phyloP scores from a whole-genome alignment of 2,329 filamentous ascomycete species.

The Colletotrichum lindemuthianum region DNA sequence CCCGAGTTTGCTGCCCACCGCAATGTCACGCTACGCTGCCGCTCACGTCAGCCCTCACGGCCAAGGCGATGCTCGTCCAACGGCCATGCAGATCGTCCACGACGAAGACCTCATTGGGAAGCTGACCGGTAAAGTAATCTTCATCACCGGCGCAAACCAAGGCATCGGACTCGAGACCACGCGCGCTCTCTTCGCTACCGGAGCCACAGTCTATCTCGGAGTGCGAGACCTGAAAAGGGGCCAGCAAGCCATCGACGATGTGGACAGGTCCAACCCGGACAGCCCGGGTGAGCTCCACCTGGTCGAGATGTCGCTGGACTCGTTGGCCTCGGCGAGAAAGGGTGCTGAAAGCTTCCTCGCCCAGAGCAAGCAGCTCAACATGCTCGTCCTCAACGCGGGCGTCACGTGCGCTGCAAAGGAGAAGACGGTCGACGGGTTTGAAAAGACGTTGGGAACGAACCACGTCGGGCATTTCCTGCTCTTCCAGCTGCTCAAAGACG shows the following conservation, averaged over 20 bases:
- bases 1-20: too few species aligned
- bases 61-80: constrained; percentile 34
- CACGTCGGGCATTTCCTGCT: constrained; percentile 65
- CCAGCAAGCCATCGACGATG: constrained; percentile 40
- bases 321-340: constrained; percentile 34
- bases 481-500: constrained; percentile 58
- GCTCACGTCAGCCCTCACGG: constrained; percentile 19
- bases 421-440: constrained; percentile 38
- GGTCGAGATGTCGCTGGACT: constrained; percentile 29
- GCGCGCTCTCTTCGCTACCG: constrained; percentile 48
- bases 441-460: constrained; percentile 61
- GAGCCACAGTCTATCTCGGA: constrained; percentile 49
- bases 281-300: not conserved
- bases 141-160: constrained; percentile 50
- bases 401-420: constrained; percentile 31
- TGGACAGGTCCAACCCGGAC: constrained; percentile 11
- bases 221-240: constrained; percentile 47
- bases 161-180: constrained; percentile 52
- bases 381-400: constrained; percentile 52
- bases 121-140: constrained; percentile 46
- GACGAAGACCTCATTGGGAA: constrained; percentile 27
- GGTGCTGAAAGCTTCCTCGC: constrained; percentile 45
- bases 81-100: constrained; percentile 33
- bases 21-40: constrained; percentile 12
- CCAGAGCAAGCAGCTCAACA: constrained; percentile 41